Base-by-base conservation (phyloP, 805 yeast species). In the Dipodascopsis tothii region DNA sequence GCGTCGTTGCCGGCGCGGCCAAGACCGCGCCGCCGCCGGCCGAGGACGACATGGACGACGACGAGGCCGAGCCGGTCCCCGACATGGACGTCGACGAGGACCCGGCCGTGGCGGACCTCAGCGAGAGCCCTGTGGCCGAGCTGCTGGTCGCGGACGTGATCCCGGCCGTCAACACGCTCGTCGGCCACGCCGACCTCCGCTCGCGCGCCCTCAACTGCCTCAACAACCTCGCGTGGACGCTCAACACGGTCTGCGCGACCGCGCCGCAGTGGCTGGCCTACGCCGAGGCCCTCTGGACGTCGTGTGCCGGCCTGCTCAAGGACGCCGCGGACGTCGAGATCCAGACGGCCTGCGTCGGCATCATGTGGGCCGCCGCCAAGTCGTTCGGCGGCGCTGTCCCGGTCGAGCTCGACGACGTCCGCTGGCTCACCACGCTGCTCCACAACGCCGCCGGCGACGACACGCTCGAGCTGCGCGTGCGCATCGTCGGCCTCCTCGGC, bases 141-240 rank as follows among this genome's bases (percentile, higher is more conserved):
- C 42, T 51, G 3, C 28, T 48, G n/a, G 33, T 51, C 5, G 35
- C 43, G 4, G 18, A 9, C 21, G 42, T 19, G 17, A 27, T 46
- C 5, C 40, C 43, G 16, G 54, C 16, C 37, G 51, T 14, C 47
- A 55, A 1, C 45, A 40, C n/a, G 33, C 61, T 75, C 40, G 57
- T 67, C 33, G 55, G 54, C 35, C 70, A 63, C 48, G 64, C 68
- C n/a, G 69, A 71, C 35, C 72, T 80, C 47, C 64, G 72, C 21
- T 68, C 75, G 21, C 77, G 82, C 52, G 69, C 78, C 4, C 64
- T 84, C 39, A 70, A 77, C 11, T 78, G 84, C 5, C 69, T 86
- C 59, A 86, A 84, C 63, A 88, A 88, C 57, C 60, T 81, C 41
- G 60, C 75, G 33, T 80, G 88, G 87, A 63, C 80, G 22, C 57